Base-by-base conservation (phyloP, 306 rosid species). In the Lathyrus oleraceus region DNA sequence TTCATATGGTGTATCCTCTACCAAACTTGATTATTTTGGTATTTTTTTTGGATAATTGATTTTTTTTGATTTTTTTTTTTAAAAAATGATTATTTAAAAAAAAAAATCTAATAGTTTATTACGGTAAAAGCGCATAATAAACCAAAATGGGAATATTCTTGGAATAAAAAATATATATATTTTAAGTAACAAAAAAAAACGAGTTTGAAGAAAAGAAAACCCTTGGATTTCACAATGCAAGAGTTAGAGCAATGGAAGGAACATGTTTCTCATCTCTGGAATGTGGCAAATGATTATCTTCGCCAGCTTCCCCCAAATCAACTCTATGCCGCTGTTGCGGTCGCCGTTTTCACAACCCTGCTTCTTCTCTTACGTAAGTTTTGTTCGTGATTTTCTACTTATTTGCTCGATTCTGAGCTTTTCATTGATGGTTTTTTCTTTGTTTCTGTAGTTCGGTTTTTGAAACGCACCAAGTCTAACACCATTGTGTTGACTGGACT, bases 401-500 rank as follows among this genome's bases (percentile, higher is more conserved):
- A 5, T 53, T 27, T 28, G 11, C 23, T 75, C 10, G 43, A 35
- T 51, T 71, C 13, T 39, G 8, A 3, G 32, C 23, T 44, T 43
- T 45, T 69, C 8, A 36, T 28, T 61, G 6, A 15, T 72, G 6
- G 6, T 10, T 45, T 62, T 35, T 35, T 6, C 0, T 30, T 49
- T 53, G 19, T 71, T 60, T 70, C 20, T 76, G 83, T 77, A 92
- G 98, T 87, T 39, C 79, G 89, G 69, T 70, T 93, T 74, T 85
- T 93, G 38, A 93, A 78, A 68, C 87, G 90, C 39, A 63, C 81
- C 1, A 93, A 85, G 80, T 85, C 86, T 27, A 81, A 85, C 70
- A 90, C 96, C 25, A 69, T 93, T 72, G 86, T 93, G 14, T 81
- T 93, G 61, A 86, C 85, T 13, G 96, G 98, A 64, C 94, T 90